Base-by-base conservation (phyloP, 768 basidiomycete genomes). In the Amanita thiersii region DNA sequence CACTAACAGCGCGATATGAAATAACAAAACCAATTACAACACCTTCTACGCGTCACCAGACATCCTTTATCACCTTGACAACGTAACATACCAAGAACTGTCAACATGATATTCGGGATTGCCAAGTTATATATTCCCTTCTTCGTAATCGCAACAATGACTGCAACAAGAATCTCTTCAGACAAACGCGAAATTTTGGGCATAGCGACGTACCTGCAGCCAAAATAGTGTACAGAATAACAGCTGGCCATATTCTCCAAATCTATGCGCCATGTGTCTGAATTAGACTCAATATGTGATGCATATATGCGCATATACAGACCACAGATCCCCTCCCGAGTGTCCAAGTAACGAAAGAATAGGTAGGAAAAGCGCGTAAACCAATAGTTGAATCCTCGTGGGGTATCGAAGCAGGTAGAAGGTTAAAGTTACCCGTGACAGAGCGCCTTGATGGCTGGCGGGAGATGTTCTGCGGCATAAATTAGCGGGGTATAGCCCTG, bases 181-280 rank as follows among this genome's bases (percentile, higher is more conserved):
- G 8, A 30, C 24, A 37, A 29, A 19, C n/a, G 23, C 30, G 30
- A 5, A 26, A 43, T 18, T 12, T 17, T 42, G 19, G 48, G 4
- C 18, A 15, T n/a, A 9, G 44, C 39, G 8, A 3, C 54, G 21
- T 50, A 73, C 73, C 64, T 14, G 65, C 69, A 4, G 78, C 76
- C 49, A 79, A 77, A 3, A 64, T 37, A 3, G 79, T 79, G 53
- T 81, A 74, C 18, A 81, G 52, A n/a, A 78, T 47, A 1, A 80
- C 77, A 0, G 78, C 77, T 1, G 78, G 78, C 79, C 79, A 82
- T 50, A 80, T 79, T 40, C 70, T 66, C 72, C 75, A 79, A 9
- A 80, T 66, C 68, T 71, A 47, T 42, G 1, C n/a, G n/a, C n/a
- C n/a, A n/a, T n/a, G n/a, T n/a, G n/a, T n/a, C n/a, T n/a, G n/a